A percentile compares a stretch with the other conserved stretches of the same genome.
phyloP scores from a whole-genome alignment of 495 filamentous ascomycete species.

The Sphaerosporella brunnea region DNA sequence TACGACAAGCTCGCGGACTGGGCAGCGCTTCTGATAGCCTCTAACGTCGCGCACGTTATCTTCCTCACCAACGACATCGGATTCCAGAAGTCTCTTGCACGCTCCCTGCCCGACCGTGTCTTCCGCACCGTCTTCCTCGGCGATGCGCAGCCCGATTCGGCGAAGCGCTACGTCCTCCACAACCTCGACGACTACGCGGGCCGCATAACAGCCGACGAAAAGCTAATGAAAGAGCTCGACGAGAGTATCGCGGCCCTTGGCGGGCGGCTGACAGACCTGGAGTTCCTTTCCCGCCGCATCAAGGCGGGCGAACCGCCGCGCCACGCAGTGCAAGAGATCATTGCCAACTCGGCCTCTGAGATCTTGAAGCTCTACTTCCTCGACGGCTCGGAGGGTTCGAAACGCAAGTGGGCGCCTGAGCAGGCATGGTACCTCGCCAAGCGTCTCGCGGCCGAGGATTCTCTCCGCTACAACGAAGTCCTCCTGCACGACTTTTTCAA shows the following conservation, averaged over 20 bases:
- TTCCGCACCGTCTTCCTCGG: conserved; percentile 71
- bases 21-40: conserved; percentile 64
- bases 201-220: conserved; percentile 25
- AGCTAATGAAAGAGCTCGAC: conserved; percentile 43
- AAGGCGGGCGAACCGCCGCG: conserved; percentile 72
- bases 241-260: conserved; percentile 64
- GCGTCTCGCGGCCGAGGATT: conserved; percentile 41
- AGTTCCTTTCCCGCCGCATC: conserved; percentile 79
- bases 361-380: conserved; percentile 87
- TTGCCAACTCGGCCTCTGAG: conserved; percentile 69
- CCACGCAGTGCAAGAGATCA: conserved; percentile 74
- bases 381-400: conserved; percentile 24
- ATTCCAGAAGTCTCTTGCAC: conserved; percentile 66
- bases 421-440: conserved; percentile 86
- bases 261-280: conserved; percentile 81
- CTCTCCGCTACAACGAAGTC: conserved; percentile 64
- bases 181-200: conserved; percentile 43
- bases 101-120: conserved; percentile 52
- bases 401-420: conserved; percentile 51
- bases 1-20: conserved; percentile 86
- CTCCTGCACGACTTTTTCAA: conserved; percentile 58
- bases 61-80: conserved; percentile 89
- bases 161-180: conserved; percentile 74
- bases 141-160: conserved; percentile 69
- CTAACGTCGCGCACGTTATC: conserved; percentile 89